Percentiles rank a stretch among this genome's conserved stretches.
Conservation (phyloP, 2,329 filamentous ascomycete genomes). For the Fusarium sp. region DNA sequence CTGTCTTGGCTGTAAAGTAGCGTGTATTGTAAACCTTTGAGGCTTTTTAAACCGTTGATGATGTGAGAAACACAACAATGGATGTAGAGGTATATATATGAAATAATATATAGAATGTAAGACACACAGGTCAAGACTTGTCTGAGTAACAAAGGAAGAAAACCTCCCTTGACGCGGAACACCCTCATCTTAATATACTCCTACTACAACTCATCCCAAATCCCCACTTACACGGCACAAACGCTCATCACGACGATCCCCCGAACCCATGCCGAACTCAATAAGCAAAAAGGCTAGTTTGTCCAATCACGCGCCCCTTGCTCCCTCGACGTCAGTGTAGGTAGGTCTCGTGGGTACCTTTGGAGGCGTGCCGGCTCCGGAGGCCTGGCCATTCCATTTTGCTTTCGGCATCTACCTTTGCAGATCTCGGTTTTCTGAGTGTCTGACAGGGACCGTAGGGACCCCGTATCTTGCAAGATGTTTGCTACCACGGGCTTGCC, state of each 20-base stretch:
- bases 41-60: not conserved
- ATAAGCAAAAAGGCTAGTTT: not conserved
- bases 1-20: not conserved
- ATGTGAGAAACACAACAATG: not conserved
- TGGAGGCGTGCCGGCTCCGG: slow-evolving; percentile 6
- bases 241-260: slow-evolving; percentile 17
- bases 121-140: slow-evolving; percentile 12
- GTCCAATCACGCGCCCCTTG: slow-evolving; percentile 14
- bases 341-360: not conserved
- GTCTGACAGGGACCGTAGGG: not conserved
- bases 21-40: not conserved
- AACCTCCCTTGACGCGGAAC: not conserved
- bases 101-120: not conserved
- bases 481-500: not conserved
- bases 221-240: slow-evolving; percentile 28
- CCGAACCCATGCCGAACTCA: slow-evolving; percentile 29
- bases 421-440: slow-evolving; percentile 27
- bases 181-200: slow-evolving; percentile 26
- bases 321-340: not conserved
- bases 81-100: not conserved
- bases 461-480: not conserved
- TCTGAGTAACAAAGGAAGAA: not conserved
- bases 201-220: not conserved
- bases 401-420: slow-evolving; percentile 16
- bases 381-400: not conserved